Base-by-base conservation (phyloP, 2,329 filamentous ascomycete species). In the Mycogone perniciosa region DNA sequence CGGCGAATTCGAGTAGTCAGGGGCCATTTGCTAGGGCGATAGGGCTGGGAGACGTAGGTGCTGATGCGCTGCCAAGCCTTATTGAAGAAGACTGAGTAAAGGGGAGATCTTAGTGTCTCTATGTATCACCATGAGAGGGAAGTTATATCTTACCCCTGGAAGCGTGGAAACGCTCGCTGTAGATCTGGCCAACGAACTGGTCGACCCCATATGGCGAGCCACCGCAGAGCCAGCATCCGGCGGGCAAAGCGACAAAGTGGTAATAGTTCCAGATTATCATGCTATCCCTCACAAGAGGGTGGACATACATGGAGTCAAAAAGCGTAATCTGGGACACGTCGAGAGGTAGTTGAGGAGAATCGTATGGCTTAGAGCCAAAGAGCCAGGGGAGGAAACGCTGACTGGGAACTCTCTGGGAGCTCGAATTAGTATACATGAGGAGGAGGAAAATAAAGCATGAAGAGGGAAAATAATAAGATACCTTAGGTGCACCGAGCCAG, bases 281-380 rank as follows among this genome's bases (percentile, higher is more conserved):
- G 10, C 61, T 65, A 31, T 66, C 64, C 45, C 66, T 59, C 4
- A 71, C 61, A 44, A 65, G 52, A 3, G 69, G 68, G 39, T 71
- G 70, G 6, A 71, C 66, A 49, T 73, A 73, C 48, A 67, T 65
- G 9, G 69, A 67, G 50, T 73, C 71, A 54, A 73, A 72, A n/a
- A 73, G 61, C 35, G 68, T 71, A 6, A 68, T 62, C 10, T 65
- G 62, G 29, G 64, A 64, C 13, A 64, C 64, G 54, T 73, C 70
- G 41, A 69, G 37, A 26, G 50, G 50, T 7, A 52, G 34, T 45
- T 52, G 60, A 11, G 60, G 60, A 13, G 56, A 54, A n/a, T 57
- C 56, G 6, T 57, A 43, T 9, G 51, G 50, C 13, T 53, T 56
- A 35, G 52, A 53, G 11, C 48, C 54, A 46, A 54, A 51, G 10